phyloP scores from a whole-genome alignment of 2,329 filamentous ascomycete genomes.

The Chlorencoelia australis region DNA sequence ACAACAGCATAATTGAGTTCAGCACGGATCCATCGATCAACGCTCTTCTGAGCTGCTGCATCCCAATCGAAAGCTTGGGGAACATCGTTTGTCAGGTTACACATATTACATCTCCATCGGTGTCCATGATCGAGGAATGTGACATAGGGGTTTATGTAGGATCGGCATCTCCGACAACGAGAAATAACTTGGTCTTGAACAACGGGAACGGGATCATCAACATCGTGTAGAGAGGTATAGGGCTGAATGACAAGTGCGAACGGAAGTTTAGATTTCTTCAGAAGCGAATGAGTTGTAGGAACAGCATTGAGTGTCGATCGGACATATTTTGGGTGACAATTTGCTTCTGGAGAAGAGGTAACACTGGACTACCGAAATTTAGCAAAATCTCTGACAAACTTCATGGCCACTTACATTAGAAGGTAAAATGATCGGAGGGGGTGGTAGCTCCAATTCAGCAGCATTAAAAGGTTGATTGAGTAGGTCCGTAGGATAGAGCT shows the following conservation, averaged over 20 bases:
- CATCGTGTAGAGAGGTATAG: constrained; percentile 84
- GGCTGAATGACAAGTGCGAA: constrained; percentile 95
- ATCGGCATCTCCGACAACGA: constrained; percentile 86
- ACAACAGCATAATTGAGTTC: constrained; percentile 96
- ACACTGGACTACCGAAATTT: constrained; percentile 60
- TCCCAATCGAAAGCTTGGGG: constrained; percentile 99
- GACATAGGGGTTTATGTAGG: constrained; percentile 96
- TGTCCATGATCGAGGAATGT: constrained; percentile 95
- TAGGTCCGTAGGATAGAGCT: constrained; percentile 85
- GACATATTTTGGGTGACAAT: constrained; percentile 88
- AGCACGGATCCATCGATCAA: constrained; percentile 83
- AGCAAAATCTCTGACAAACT: constrained; percentile 25
- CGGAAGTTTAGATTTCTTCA: constrained; percentile 94
- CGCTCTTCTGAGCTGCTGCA: constrained; percentile 76
- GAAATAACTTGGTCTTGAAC: constrained; percentile 97
- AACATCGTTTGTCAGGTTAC: constrained; percentile 95
- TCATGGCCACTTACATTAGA: constrained; percentile 61
- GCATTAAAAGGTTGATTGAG: constrained; percentile 91
- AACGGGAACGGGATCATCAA: constrained; percentile 82
- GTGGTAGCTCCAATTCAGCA: constrained; percentile 80
- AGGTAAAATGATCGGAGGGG: constrained; percentile 82
- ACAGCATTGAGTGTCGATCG: constrained; percentile 92
- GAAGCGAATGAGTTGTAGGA: constrained; percentile 79
- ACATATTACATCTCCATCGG: constrained; percentile 99
- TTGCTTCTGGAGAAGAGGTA: constrained; percentile 81